A percentile compares a stretch with the other conserved stretches of the same genome.
phyloP scores from a whole-genome alignment of 139 green algal species.

The Picocystis salinarum region DNA sequence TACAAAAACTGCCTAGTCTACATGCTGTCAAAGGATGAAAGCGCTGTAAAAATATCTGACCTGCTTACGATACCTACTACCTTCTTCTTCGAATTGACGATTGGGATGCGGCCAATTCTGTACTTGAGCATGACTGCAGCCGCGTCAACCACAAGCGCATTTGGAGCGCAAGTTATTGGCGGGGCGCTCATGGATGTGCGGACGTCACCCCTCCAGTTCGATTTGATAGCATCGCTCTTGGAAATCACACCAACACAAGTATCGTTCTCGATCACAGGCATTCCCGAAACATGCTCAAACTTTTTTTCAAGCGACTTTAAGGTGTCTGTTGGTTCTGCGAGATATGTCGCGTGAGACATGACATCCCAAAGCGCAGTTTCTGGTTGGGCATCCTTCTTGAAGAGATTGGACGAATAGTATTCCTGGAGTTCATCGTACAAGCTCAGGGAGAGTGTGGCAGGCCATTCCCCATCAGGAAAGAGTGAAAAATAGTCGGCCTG shows the following conservation, averaged over 20 bases:
- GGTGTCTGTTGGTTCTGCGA: no score
- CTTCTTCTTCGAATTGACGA: slow-evolving; percentile 14
- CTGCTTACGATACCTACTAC: slow-evolving; percentile 27
- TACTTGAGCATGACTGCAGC: slow-evolving; percentile 12
- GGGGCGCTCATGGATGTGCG: not conserved
- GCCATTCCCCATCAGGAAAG: no score
- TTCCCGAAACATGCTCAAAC: not conserved
- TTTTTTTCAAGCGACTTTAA: not conserved
- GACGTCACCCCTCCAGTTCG: not conserved
- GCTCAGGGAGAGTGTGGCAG: no score
- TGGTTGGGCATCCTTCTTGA: not conserved
- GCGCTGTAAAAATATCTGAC: slow-evolving; percentile 29
- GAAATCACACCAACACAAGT: not conserved
- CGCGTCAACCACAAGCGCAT: not conserved
- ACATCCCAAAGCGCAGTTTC: not conserved
- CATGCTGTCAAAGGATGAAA: no score
- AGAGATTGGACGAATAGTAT: no score
- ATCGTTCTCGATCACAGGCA: not conserved
- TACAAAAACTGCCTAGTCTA: no score
- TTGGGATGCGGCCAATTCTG: slow-evolving; percentile 28
- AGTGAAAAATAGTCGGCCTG: no score
- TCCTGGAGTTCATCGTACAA: no score
- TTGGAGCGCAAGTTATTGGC: not conserved
- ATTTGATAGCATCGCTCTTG: not conserved
- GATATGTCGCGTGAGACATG: not conserved